These are phyloP conservation scores for Prunella vulgaris DNA, from an alignment of 257 asterid genomes.

Conservation along the genomic window DNA sequence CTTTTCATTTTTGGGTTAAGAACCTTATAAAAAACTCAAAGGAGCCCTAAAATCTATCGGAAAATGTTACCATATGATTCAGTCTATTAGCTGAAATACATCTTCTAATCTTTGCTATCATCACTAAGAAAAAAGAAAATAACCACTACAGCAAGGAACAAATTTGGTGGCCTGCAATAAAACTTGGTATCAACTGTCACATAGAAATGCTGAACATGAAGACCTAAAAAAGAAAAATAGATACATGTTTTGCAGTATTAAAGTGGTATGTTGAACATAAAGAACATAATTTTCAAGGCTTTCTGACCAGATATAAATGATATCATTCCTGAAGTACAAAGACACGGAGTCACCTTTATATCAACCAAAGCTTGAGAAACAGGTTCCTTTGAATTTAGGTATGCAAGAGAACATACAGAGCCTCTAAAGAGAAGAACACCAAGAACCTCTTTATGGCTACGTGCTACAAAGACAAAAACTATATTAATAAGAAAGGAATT, in stretches of 20 bases:
- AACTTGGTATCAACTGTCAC: background rate
- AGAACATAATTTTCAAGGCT: background rate
- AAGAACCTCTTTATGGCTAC: conserved; percentile 55
- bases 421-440: conserved; percentile 73
- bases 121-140: background rate
- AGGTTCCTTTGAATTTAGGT: conserved; percentile 70
- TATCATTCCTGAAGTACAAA: conserved; percentile 4
- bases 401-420: conserved; percentile 65
- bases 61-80: background rate
- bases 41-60: background rate
- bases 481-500: conserved; percentile 6
- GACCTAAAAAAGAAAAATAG: background rate
- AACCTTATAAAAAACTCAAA: background rate
- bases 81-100: conserved; percentile 10
- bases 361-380: conserved; percentile 76
- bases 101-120: background rate
- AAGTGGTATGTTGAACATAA: conserved; percentile 8
- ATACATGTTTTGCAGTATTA: background rate
- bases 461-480: conserved; percentile 43
- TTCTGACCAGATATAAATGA: background rate
- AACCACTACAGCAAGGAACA: background rate
- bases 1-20: conserved; percentile 1
- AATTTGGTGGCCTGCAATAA: background rate
- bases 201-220: background rate
- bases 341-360: conserved; percentile 61